phyloP scores from a whole-genome alignment of 1,139 yeast genomes.

The Yamadazyma membranifaciens region DNA sequence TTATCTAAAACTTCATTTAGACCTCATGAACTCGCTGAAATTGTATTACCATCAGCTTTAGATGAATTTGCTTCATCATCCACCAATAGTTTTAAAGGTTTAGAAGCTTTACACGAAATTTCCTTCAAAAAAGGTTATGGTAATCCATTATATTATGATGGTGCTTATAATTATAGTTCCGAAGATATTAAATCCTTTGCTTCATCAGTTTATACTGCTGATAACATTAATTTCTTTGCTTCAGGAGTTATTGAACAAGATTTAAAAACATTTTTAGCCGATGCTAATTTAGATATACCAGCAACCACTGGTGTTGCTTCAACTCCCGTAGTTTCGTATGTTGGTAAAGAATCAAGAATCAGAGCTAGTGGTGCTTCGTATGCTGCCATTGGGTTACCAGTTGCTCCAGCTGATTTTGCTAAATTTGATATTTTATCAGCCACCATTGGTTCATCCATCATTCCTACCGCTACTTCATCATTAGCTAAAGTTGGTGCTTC shows the following conservation, averaged over 20 bases:
- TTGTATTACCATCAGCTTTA: slow-evolving; percentile 75
- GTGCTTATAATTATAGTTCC: slow-evolving; percentile 52
- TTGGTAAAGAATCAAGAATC: slow-evolving; percentile 75
- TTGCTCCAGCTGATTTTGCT: slow-evolving; percentile 61
- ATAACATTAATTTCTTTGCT: slow-evolving; percentile 70
- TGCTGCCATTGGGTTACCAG: slow-evolving; percentile 83
- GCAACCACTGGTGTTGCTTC: slow-evolving; percentile 49
- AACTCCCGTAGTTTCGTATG: slow-evolving; percentile 44
- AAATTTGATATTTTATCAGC: slow-evolving; percentile 72
- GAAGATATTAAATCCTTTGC: slow-evolving; percentile 73
- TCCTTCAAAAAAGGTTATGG: slow-evolving; percentile 92
- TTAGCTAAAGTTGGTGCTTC: slow-evolving; percentile 54
- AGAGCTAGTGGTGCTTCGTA: slow-evolving; percentile 66
- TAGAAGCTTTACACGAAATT: slow-evolving; percentile 76
- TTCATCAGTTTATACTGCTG: slow-evolving; percentile 62
- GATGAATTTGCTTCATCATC: slow-evolving; percentile 53
- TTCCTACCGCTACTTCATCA: slow-evolving; percentile 48
- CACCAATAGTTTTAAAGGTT: slow-evolving; percentile 57
- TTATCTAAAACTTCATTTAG: slow-evolving; percentile 71
- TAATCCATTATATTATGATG: slow-evolving; percentile 75
- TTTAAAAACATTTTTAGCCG: slow-evolving; percentile 63
- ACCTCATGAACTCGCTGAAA: slow-evolving; percentile 79
- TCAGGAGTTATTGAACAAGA: slow-evolving; percentile 75
- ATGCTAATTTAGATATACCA: slow-evolving; percentile 57
- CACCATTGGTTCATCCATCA: slow-evolving; percentile 64